Percentiles rank a stretch among this genome's conserved stretches.
Evolutionary conservation across 2,329 filamentous ascomycete species (phyloP).

Genomic region (Beauveria rudraprayagi): DNA sequence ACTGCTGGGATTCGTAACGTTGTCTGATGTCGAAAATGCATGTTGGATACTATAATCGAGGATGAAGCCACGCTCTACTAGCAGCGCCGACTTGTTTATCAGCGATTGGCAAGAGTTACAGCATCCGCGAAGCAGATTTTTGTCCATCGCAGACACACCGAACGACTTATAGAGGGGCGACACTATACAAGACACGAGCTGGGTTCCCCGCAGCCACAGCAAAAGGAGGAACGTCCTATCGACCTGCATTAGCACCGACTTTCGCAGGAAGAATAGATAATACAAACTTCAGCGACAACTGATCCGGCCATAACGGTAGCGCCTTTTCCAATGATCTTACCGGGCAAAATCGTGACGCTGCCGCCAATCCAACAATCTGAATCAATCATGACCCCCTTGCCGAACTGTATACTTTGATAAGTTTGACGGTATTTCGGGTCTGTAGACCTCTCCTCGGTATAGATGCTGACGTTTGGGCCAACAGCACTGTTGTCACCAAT

Average conservation of each 20-base stretch:
- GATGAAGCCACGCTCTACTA: no score
- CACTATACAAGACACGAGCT: slow-evolving; percentile 45
- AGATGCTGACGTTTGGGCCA: slow-evolving; percentile 79
- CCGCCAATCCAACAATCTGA: slow-evolving; percentile 80
- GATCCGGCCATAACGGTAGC: slow-evolving; percentile 73
- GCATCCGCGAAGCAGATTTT: no score
- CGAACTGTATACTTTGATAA: slow-evolving; percentile 61
- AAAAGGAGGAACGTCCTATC: background rate
- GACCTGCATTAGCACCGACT: background rate
- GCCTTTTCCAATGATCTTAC: slow-evolving; percentile 71
- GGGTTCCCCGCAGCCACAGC: slow-evolving; percentile 60
- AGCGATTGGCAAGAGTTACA: no score
- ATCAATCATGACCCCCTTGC: slow-evolving; percentile 68
- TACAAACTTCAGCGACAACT: slow-evolving; percentile 66
- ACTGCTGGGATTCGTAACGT: no score
- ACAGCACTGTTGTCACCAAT: slow-evolving; percentile 73
- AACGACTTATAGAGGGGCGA: slow-evolving; percentile 19
- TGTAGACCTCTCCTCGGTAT: slow-evolving; percentile 63
- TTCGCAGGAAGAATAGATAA: background rate
- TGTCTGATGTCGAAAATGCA: no score
- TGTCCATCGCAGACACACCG: no score
- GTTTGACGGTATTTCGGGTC: slow-evolving; percentile 69
- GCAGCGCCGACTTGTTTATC: no score
- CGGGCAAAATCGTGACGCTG: slow-evolving; percentile 67
- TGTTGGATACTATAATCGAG: no score